Evolutionary conservation across 805 yeast species (phyloP).

Genomic region (Citeromyces matritensis): DNA sequence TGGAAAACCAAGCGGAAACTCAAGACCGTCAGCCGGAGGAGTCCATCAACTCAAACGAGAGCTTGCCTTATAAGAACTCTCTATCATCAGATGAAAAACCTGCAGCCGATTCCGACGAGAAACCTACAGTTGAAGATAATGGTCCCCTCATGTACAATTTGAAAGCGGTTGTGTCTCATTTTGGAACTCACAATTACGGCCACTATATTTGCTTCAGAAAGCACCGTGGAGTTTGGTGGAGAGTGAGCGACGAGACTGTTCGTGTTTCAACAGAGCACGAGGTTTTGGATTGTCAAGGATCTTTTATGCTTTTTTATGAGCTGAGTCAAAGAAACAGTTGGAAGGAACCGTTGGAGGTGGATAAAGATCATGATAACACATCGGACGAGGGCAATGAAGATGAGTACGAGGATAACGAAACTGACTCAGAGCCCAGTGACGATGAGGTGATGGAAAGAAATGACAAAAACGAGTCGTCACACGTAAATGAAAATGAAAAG

Average conservation of each 20-base stretch:
- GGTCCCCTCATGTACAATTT: slow-evolving; percentile 48
- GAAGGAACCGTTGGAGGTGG: slow-evolving; percentile 8
- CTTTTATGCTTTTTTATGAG: slow-evolving; percentile 88
- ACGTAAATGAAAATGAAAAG: not conserved
- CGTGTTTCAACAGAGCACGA: slow-evolving; percentile 68
- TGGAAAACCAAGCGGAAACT: no score
- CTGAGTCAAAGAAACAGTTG: slow-evolving; percentile 12
- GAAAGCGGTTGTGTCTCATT: slow-evolving; percentile 82
- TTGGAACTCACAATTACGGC: slow-evolving; percentile 95
- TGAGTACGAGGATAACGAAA: not conserved
- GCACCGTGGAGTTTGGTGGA: slow-evolving; percentile 84
- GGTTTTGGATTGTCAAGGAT: slow-evolving; percentile 72
- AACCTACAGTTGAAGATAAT: slow-evolving; percentile 4
- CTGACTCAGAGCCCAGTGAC: not conserved
- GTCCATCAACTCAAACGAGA: no score
- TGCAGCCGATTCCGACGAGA: no score
- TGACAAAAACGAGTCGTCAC: not conserved
- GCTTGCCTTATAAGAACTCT: no score
- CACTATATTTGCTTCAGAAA: slow-evolving; percentile 85
- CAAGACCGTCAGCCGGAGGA: no score
- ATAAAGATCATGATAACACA: not conserved
- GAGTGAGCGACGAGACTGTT: slow-evolving; percentile 83
- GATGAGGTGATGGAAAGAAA: no score
- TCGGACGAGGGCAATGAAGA: slow-evolving; percentile 1
- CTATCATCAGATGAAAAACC: not conserved